Percentiles rank a stretch among this genome's conserved stretches.
Evolutionary conservation across 371 early-diverging fungal species (phyloP).

Genomic region (Syncephalastrum racemosum): DNA sequence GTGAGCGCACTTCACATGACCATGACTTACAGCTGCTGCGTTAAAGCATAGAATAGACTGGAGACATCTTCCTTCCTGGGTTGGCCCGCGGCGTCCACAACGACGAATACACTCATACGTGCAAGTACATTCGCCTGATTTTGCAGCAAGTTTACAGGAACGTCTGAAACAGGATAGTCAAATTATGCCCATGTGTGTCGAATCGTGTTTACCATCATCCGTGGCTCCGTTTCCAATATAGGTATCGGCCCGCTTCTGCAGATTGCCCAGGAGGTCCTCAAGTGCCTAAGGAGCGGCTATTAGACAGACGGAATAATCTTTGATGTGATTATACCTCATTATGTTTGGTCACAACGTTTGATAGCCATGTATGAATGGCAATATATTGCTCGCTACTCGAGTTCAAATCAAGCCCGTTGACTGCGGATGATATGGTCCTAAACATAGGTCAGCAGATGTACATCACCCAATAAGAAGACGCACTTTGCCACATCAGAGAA

Average conservation of each 20-base stretch:
- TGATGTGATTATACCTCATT: slow-evolving; percentile 4
- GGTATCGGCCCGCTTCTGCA: slow-evolving; percentile 25
- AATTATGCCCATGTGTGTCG: not conserved
- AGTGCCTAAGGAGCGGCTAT: not conserved
- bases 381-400: slow-evolving; percentile 21
- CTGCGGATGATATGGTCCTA: slow-evolving; percentile 42
- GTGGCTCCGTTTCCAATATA: slow-evolving; percentile 22
- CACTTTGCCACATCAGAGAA: slow-evolving; percentile 52
- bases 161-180: slow-evolving; percentile 19
- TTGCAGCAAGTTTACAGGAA: slow-evolving; percentile 34
- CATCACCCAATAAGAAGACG: not conserved
- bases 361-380: slow-evolving; percentile 28
- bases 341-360: slow-evolving; percentile 19
- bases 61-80: slow-evolving; percentile 4
- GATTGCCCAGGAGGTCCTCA: slow-evolving; percentile 1
- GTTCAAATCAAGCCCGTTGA: slow-evolving; percentile 17
- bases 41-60: slow-evolving; percentile 17
- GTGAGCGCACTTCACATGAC: not conserved
- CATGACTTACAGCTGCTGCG: slow-evolving; percentile 10
- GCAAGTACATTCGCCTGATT: slow-evolving; percentile 42
- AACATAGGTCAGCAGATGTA: not conserved
- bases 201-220: not conserved
- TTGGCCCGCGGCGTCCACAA: slow-evolving; percentile 14
- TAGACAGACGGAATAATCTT: not conserved
- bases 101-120: slow-evolving; percentile 26